Conservation (phyloP, 1,284 basidiomycete species). For the Trichosporon faecale region DNA sequence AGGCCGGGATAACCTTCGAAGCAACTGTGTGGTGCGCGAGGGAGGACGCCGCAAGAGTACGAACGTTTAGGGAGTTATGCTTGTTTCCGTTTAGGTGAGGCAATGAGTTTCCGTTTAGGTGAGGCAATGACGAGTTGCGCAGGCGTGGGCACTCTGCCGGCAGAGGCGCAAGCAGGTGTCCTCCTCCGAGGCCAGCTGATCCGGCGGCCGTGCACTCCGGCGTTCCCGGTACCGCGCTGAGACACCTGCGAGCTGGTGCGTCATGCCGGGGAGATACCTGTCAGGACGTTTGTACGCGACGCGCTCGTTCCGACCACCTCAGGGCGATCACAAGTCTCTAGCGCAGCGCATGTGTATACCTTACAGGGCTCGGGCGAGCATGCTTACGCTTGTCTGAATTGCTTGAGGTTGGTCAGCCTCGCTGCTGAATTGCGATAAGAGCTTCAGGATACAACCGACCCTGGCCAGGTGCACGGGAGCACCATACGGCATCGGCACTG, state of each 20-base stretch:
- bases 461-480: background rate
- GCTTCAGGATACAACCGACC: background rate
- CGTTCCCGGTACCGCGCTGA: background rate
- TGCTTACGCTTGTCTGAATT: background rate
- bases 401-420: background rate
- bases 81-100: background rate
- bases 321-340: background rate
- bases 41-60: background rate
- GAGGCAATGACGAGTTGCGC: background rate
- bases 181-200: background rate
- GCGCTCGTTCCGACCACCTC: background rate
- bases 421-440: background rate
- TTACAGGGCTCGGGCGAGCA: background rate
- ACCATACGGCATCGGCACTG: background rate
- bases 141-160: background rate
- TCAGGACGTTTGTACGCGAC: background rate
- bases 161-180: background rate
- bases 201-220: background rate
- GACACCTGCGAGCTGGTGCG: background rate
- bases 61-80: background rate
- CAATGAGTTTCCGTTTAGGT: background rate
- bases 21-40: background rate
- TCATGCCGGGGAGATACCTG: background rate
- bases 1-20: background rate
- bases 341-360: background rate